Evolutionary conservation across 2,329 filamentous ascomycete genomes (phyloP).

Genomic region (Remersonia thermophila): DNA sequence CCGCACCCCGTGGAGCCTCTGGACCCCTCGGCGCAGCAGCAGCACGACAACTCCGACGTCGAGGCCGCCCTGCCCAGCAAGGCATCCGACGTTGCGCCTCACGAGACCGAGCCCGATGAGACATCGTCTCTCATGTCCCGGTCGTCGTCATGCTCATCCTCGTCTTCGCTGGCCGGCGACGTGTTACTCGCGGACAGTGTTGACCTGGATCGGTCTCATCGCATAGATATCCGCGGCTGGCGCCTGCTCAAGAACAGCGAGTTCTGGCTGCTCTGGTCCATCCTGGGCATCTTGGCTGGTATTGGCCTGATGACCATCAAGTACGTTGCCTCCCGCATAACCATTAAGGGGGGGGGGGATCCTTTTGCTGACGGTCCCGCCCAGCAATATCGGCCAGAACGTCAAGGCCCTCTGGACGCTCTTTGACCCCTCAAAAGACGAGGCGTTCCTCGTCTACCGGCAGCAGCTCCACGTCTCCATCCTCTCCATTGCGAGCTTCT

Average conservation of each 20-base stretch:
- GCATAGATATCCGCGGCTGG: slow-evolving; percentile 82
- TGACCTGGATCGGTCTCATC: slow-evolving; percentile 62
- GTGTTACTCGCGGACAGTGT: slow-evolving; percentile 46
- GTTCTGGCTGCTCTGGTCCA: slow-evolving; percentile 82
- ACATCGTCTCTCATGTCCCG: slow-evolving; percentile 69
- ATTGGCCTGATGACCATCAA: slow-evolving; percentile 99
- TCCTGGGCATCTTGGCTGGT: slow-evolving; percentile 84
- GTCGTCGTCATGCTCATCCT: slow-evolving; percentile 38
- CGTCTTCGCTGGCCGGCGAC: slow-evolving; percentile 38
- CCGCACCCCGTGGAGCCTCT: background rate
- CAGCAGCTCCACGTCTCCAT: slow-evolving; percentile 92
- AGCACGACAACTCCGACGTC: slow-evolving; percentile 12
- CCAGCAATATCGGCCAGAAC: slow-evolving; percentile 86
- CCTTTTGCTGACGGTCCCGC: too few relatives aligned
- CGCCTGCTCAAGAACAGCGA: slow-evolving; percentile 58
- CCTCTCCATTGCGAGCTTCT: slow-evolving; percentile 77
- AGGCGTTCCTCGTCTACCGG: slow-evolving; percentile 63
- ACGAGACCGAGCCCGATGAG: slow-evolving; percentile 47
- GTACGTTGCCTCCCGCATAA: slow-evolving; percentile 40
- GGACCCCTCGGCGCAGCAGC: background rate
- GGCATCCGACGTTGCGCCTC: slow-evolving; percentile 13
- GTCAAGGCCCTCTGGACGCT: slow-evolving; percentile 79
- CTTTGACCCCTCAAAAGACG: slow-evolving; percentile 60
- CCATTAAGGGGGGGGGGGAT: too few relatives aligned
- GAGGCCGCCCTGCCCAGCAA: slow-evolving; percentile 17